phyloP scores from a whole-genome alignment of 2,329 filamentous ascomycete species.

The Botryotinia calthae region DNA sequence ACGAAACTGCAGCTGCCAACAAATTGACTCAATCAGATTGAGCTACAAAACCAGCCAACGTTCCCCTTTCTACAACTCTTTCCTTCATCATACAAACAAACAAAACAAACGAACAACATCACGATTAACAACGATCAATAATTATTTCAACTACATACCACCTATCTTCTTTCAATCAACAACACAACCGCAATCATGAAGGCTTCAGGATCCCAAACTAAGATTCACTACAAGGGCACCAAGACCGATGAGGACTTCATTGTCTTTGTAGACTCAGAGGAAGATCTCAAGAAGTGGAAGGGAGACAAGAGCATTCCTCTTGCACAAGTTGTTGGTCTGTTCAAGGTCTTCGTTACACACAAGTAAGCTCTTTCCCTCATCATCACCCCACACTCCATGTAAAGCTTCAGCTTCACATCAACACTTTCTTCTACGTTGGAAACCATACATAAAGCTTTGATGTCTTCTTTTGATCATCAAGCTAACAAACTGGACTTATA shows the following conservation, averaged over 20 bases:
- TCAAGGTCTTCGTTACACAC: conserved; percentile 87
- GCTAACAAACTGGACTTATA: conserved; percentile 39
- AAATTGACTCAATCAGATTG: conserved; percentile 11
- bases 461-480: background rate
- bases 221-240: conserved; percentile 68
- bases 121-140: conserved; percentile 18
- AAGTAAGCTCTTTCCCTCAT: conserved; percentile 58
- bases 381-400: background rate
- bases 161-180: conserved; percentile 3
- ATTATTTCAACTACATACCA: conserved; percentile 13
- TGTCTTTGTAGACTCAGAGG: conserved; percentile 59
- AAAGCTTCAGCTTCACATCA: background rate
- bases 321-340: conserved; percentile 79
- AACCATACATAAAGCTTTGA: background rate
- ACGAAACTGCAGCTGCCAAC: conserved; percentile 24
- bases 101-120: conserved; percentile 2
- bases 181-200: conserved; percentile 44
- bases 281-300: conserved; percentile 78
- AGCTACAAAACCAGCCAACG: conserved; percentile 37
- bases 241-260: conserved; percentile 65
- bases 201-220: conserved; percentile 56
- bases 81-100: conserved; percentile 15
- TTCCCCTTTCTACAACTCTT: conserved; percentile 21
- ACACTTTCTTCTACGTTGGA: background rate
- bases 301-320: conserved; percentile 74